Percentiles rank a stretch among this genome's conserved stretches.
Evolutionary conservation across 2,329 filamentous ascomycete species (phyloP).

Genomic region (Alternaria sp.): DNA sequence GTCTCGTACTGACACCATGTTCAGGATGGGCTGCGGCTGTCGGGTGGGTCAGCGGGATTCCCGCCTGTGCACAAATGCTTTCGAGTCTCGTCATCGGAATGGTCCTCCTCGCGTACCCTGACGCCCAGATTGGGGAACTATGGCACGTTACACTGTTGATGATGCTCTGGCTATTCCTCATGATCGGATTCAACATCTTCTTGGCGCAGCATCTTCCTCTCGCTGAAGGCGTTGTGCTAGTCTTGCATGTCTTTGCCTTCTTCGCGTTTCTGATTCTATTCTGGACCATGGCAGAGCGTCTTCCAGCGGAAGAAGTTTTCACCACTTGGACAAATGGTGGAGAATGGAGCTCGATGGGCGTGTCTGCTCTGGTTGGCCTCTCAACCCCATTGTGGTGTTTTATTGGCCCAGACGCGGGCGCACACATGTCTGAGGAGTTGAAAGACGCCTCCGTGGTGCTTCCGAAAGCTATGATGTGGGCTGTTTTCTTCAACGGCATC

Average conservation of each 20-base stretch:
- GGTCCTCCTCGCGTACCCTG: constrained; percentile 49
- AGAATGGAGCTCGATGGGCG: constrained; percentile 49
- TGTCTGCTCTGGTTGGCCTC: constrained; percentile 52
- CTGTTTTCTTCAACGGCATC: constrained; percentile 45
- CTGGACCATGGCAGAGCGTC: constrained; percentile 38
- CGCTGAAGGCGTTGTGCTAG: constrained; percentile 54
- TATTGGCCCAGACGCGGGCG: constrained; percentile 46
- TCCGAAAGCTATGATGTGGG: constrained; percentile 49
- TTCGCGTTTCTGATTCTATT: constrained; percentile 55
- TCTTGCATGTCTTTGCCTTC: constrained; percentile 58
- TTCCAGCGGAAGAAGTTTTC: constrained; percentile 50
- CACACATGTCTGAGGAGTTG: constrained; percentile 47
- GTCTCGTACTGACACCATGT: not conserved
- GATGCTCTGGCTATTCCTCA: constrained; percentile 43
- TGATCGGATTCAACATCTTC: constrained; percentile 51
- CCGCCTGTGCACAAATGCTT: constrained; percentile 28
- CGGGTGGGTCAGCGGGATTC: constrained; percentile 38
- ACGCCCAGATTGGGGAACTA: constrained; percentile 48
- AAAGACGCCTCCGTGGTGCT: constrained; percentile 35
- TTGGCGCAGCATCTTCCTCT: constrained; percentile 51
- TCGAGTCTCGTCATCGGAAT: constrained; percentile 27
- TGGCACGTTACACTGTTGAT: constrained; percentile 47
- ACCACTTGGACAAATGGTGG: constrained; percentile 54
- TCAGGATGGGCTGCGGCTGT: constrained; percentile 25
- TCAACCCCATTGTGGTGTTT: constrained; percentile 42